phyloP scores from a whole-genome alignment of 148 eudicot species.

The Pouteria glomerata region DNA sequence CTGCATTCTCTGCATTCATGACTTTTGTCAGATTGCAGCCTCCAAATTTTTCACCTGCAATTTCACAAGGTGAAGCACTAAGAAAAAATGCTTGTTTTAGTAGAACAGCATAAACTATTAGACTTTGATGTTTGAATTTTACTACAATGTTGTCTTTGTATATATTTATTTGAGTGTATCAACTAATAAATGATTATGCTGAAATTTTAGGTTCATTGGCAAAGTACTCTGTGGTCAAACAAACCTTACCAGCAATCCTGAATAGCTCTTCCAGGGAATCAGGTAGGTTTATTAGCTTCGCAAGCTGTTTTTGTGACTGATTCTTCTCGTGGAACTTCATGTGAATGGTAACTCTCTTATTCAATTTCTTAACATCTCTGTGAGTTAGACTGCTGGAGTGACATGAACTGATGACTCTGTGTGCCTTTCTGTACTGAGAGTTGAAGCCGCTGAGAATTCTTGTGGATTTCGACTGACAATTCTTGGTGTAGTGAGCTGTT shows the following conservation, averaged over 20 bases:
- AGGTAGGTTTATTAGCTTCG: slow-evolving; percentile 65
- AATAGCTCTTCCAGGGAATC: slow-evolving; percentile 63
- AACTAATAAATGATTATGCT: not conserved
- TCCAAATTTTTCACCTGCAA: slow-evolving; percentile 68
- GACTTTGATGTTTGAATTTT: not conserved
- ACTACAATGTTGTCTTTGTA: not conserved
- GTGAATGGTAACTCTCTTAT: slow-evolving; percentile 66
- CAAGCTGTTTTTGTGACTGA: slow-evolving; percentile 24
- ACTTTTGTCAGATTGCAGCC: slow-evolving; percentile 39
- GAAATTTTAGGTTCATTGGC: slow-evolving; percentile 8
- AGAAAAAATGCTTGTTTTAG: not conserved
- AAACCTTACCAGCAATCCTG: slow-evolving; percentile 56
- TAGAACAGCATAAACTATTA: not conserved
- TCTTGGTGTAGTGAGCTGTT: slow-evolving; percentile 9
- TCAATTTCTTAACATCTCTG: slow-evolving; percentile 8
- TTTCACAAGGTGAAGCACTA: slow-evolving; percentile 16
- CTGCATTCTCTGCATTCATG: slow-evolving; percentile 58
- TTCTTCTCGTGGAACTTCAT: slow-evolving; percentile 25
- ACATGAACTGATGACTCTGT: slow-evolving; percentile 10
- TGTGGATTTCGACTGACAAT: slow-evolving; percentile 8
- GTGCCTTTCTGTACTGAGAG: slow-evolving; percentile 1
- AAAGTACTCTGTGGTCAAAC: slow-evolving; percentile 7
- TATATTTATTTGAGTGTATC: not conserved
- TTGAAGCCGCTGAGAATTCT: slow-evolving; percentile 7
- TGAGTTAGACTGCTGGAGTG: slow-evolving; percentile 13